Evolutionary conservation across 192 early-diverging fungal species (phyloP), one percentile per base, ranked within the genome.

Genomic region (Linnemannia schmuckeri): DNA sequence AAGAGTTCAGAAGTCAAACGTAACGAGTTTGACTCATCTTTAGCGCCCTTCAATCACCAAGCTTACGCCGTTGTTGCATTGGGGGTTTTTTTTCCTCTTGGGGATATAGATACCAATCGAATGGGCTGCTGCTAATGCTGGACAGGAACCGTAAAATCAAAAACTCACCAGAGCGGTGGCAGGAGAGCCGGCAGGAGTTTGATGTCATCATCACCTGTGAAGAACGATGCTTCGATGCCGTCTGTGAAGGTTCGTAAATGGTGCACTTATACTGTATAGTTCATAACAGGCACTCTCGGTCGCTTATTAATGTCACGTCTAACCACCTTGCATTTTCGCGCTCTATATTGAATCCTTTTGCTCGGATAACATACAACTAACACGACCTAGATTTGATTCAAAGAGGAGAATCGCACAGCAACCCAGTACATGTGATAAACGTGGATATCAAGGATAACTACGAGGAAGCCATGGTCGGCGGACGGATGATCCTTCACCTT

Each of bases 171-270:
- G 96, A 99, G 89, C 89, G 93, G 61, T 99, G 95, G 85, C 97
- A 98, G 70, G 94, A 96, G 70, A 93, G 91, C 38, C 63, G 83
- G 17, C 90, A 93, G 52, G 87, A 91, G 17, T 99, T 94, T 90
- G 98, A 99, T 89, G 93, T 99, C 1, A 96, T 99, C 44, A 95
- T 99, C 63, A 98, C 97, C 17, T 99, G 98, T 76, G 98, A 99
- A 88, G 98, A 99, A 83, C 89, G 97, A 22, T 97, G 96, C 70
- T 99, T 96, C 87, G 98, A 99, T 87, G 93, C 96, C 1, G 97
- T 98, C 1, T 94, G 95, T 55, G 98, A 99, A 90, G 96, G 96
- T 97, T 85, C 70, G 72, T 22, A 35, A 1, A 9, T 4, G 4
- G 17, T 3, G 49, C 49, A 52, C 20, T 30, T 22, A 37, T 70